phyloP scores from a whole-genome alignment of 371 early-diverging fungal species.

The Saksenaea vasiformis region DNA sequence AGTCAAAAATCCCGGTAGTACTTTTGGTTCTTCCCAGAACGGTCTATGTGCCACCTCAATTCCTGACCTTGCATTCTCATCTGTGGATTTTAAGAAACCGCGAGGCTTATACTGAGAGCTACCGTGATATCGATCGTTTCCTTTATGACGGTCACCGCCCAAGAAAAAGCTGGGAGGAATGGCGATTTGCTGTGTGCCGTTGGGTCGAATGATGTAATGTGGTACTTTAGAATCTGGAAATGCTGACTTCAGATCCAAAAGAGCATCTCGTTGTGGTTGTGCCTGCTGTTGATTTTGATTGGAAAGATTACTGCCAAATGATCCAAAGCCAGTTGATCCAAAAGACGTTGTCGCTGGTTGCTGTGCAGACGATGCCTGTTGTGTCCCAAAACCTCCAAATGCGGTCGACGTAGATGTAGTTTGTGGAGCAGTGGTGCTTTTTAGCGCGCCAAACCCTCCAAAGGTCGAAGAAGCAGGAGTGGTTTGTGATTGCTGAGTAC shows the following conservation, averaged over 20 bases:
- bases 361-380: background rate
- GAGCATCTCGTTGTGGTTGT: background rate
- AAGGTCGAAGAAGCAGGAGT: background rate
- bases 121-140: background rate
- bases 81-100: background rate
- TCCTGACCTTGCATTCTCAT: background rate
- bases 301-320: background rate
- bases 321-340: background rate
- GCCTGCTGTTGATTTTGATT: background rate
- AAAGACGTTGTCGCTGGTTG: background rate
- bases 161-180: background rate
- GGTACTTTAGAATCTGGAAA: slow-evolving; percentile 1
- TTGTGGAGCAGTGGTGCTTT: background rate
- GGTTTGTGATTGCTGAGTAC: background rate
- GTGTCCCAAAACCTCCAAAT: background rate
- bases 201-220: background rate
- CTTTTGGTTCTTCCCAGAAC: slow-evolving; percentile 12
- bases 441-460: background rate
- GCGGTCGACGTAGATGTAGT: background rate
- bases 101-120: background rate
- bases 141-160: background rate
- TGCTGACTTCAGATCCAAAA: background rate
- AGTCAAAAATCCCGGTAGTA: slow-evolving; percentile 25
- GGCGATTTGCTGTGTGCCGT: background rate
- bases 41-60: background rate